Evolutionary conservation across 1,284 basidiomycete genomes (phyloP).

Genomic region (Cutaneotrichosporon arboriforme): DNA sequence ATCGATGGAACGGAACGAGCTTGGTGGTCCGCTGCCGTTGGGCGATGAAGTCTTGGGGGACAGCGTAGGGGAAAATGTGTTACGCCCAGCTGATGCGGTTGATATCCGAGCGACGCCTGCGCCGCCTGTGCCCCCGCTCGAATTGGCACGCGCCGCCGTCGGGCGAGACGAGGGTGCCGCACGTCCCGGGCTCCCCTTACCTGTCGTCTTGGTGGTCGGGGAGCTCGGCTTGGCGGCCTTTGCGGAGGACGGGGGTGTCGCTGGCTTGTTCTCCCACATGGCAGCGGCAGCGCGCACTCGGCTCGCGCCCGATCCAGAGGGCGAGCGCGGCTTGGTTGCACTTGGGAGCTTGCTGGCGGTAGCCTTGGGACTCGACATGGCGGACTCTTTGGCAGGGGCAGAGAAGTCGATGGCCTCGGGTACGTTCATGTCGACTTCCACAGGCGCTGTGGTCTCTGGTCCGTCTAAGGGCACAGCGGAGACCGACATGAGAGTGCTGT

Average conservation of each 20-base stretch:
- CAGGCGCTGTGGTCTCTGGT: no score
- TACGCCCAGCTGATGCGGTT: no score
- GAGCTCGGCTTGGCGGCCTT: neutral
- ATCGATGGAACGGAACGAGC: neutral
- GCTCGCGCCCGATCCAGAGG: constrained; percentile 3
- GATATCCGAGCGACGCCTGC: no score
- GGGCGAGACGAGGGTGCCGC: neutral
- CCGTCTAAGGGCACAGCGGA: no score
- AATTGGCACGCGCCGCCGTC: neutral
- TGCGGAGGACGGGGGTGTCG: neutral
- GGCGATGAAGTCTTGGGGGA: neutral
- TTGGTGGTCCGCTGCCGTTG: neutral
- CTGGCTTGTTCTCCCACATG: constrained; percentile 15
- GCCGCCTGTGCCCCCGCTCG: neutral
- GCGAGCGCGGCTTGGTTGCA: constrained; percentile 2
- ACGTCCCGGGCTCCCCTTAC: neutral
- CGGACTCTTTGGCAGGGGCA: neutral
- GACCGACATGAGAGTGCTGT: neutral
- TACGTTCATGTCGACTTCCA: neutral
- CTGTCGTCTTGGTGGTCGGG: neutral
- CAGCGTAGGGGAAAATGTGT: no score
- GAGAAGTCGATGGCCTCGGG: neutral
- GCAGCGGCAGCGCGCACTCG: constrained; percentile 17
- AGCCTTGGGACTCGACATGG: neutral
- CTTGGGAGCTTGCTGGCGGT: neutral